A percentile compares a stretch with the other conserved stretches of the same genome.
phyloP scores from a whole-genome alignment of 1,284 basidiomycete species.

The Rhodotorula sp. region DNA sequence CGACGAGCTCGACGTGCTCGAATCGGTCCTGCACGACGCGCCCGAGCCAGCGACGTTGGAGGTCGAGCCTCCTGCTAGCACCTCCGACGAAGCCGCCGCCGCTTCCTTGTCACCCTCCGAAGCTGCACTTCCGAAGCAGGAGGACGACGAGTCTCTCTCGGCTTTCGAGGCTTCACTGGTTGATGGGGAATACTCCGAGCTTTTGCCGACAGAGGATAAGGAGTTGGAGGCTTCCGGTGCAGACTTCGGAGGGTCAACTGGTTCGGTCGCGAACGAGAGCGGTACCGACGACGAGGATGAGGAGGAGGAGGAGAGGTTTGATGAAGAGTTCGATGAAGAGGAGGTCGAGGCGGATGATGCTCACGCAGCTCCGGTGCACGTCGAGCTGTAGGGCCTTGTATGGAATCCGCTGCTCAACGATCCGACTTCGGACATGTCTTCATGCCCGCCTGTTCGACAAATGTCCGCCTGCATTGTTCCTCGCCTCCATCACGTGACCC shows the following conservation, averaged over 20 bases:
- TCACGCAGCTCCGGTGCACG: neutral
- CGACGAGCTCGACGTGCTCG: neutral
- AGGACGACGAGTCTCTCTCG: slow-evolving; percentile 11
- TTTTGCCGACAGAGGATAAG: neutral
- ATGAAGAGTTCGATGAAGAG: neutral
- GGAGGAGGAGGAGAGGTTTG: neutral
- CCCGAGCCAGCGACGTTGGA: too few species aligned
- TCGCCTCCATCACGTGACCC: neutral
- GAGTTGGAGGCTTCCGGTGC: neutral
- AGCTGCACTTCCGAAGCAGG: neutral
- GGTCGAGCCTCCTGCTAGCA: neutral
- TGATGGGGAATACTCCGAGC: slow-evolving; percentile 1
- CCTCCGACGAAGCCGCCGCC: neutral
- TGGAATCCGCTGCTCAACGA: neutral
- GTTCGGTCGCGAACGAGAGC: neutral
- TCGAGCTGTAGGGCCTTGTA: slow-evolving; percentile 4
- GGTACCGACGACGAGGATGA: neutral
- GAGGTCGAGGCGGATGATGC: neutral
- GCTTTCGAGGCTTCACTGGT: slow-evolving; percentile 4
- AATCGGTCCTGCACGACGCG: neutral
- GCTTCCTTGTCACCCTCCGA: too few species aligned
- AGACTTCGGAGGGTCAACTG: neutral
- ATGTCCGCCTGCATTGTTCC: neutral
- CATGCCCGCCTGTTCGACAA: neutral
- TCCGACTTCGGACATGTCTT: neutral